A percentile compares a stretch with the other conserved stretches of the same genome.
These are phyloP conservation scores for Metschnikowia colocasiae DNA, from an alignment of 805 yeast genomes.

Conservation along the genomic window DNA sequence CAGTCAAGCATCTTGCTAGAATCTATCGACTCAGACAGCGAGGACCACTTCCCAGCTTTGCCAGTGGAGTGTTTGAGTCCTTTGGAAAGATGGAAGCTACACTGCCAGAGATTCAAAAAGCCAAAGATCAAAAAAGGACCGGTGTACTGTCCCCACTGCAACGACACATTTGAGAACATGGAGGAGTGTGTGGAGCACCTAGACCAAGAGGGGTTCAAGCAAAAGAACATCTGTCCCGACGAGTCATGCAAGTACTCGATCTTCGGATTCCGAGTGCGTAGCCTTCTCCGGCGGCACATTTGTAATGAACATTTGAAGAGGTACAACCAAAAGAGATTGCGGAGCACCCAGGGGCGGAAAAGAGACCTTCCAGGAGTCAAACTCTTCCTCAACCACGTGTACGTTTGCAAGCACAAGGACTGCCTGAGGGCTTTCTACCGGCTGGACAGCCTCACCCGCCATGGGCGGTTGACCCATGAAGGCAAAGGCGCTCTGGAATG, in stretches of 20 bases:
- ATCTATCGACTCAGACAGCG: not conserved
- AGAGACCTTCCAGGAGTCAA: slow-evolving; percentile 5
- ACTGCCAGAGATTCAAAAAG: not conserved
- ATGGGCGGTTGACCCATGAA: slow-evolving; percentile 13
- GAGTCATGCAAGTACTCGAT: slow-evolving; percentile 12
- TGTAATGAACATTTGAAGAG: slow-evolving; percentile 18
- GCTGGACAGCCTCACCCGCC: slow-evolving; percentile 18
- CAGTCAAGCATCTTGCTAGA: not conserved
- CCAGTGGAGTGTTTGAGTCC: slow-evolving; percentile 1
- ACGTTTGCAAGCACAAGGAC: slow-evolving; percentile 13
- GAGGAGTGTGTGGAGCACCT: slow-evolving; percentile 12
- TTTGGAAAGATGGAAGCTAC: slow-evolving; percentile 1
- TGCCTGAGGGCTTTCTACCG: slow-evolving; percentile 20
- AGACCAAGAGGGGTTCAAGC: slow-evolving; percentile 11
- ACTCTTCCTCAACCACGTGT: slow-evolving; percentile 14
- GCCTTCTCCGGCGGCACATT: slow-evolving; percentile 18
- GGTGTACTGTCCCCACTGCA: slow-evolving; percentile 14
- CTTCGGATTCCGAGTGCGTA: slow-evolving; percentile 13
- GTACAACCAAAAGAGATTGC: slow-evolving; percentile 13
- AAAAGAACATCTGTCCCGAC: slow-evolving; percentile 18
- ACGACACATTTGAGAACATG: slow-evolving; percentile 9
- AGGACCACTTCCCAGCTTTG: not conserved
- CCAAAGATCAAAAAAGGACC: not conserved
- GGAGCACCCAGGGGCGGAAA: slow-evolving; percentile 6
- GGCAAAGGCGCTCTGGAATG: not conserved